Evolutionary conservation across 352 stramenopile species (phyloP), one percentile per base, ranked within the genome.

Genomic region (Globisporangium spinosum): DNA sequence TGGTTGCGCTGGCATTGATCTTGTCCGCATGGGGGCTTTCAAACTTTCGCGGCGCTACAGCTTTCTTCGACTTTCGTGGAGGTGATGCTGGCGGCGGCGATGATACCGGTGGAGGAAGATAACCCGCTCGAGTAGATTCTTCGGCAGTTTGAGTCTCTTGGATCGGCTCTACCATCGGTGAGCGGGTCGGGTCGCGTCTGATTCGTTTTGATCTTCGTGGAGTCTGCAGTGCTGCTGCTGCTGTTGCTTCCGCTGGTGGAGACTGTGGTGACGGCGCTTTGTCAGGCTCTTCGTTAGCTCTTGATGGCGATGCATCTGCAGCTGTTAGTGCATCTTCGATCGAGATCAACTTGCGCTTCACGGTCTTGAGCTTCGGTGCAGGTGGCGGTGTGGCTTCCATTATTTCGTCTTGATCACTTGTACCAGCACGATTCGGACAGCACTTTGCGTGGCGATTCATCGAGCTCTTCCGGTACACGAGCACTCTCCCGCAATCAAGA

Each of bases 111-210:
- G n/a, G 56, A n/a, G 10, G 32, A 9, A 29, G 35, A 35, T 25
- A 13, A 5, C 20, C 32, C 2, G 32, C 10, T 27, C 20, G 56
- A 49, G 55, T 8, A 43, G 10, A 15, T 45, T 29, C 20, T 13
- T 12, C 17, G 0, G 32, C 20, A 22, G 56, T 2, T 32, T 35
- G 6, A 7, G 25, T 20, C 15, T 57, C 43, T 23, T 34, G 40
- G 0, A 27, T 64, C 22, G 62, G n/a, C n/a, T 38, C 23, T 3
- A 6, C 27, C 7, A 25, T 17, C 2, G 64, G 64, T 2, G 64
- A 69, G 5, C 59, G 64, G 0, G 17, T 63, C 13, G 64, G 64
- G 10, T 69, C 55, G 29, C 29, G 64, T 25, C 38, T 69, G 55
- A 58, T 58, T 3, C 64, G 55, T 23, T 69, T 69, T 27, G 54